A percentile compares a stretch with the other conserved stretches of the same genome.
These are phyloP conservation scores for Arbutus unedo DNA, from an alignment of 148 eudicot species.

Conservation along the genomic window DNA sequence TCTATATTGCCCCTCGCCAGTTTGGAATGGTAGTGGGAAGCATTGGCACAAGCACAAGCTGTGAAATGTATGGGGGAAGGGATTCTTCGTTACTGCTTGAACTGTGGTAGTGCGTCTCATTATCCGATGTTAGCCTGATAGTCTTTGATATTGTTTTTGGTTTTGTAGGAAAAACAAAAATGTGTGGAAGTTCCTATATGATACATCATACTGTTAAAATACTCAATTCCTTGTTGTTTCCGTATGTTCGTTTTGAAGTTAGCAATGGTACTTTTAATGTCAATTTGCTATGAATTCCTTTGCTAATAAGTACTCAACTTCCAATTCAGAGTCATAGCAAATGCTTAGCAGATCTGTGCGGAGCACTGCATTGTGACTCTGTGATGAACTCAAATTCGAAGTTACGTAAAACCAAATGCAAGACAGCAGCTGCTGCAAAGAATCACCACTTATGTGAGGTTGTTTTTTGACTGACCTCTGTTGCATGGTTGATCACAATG, in stretches of 20 bases:
- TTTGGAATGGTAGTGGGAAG: not conserved
- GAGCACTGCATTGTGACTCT: slow-evolving; percentile 90
- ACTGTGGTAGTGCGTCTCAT: not conserved
- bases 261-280: slow-evolving; percentile 1
- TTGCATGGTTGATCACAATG: slow-evolving; percentile 11
- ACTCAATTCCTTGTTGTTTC: not conserved
- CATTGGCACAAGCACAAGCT: not conserved
- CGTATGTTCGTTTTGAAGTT: not conserved
- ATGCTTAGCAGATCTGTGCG: slow-evolving; percentile 90
- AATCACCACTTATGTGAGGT: slow-evolving; percentile 96
- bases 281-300: not conserved
- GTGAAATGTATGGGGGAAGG: not conserved
- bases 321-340: slow-evolving; percentile 66
- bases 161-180: not conserved
- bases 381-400: slow-evolving; percentile 40
- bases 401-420: slow-evolving; percentile 64
- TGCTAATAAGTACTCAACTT: not conserved
- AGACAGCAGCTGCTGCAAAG: slow-evolving; percentile 78
- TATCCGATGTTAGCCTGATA: not conserved
- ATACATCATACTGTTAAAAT: not conserved
- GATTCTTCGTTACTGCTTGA: not conserved
- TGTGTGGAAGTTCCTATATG: not conserved
- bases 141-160: not conserved
- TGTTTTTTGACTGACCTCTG: slow-evolving; percentile 20
- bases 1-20: not conserved